Base-by-base conservation (phyloP, 1,284 basidiomycete species). In the Filobasidium uniguttulatum region DNA sequence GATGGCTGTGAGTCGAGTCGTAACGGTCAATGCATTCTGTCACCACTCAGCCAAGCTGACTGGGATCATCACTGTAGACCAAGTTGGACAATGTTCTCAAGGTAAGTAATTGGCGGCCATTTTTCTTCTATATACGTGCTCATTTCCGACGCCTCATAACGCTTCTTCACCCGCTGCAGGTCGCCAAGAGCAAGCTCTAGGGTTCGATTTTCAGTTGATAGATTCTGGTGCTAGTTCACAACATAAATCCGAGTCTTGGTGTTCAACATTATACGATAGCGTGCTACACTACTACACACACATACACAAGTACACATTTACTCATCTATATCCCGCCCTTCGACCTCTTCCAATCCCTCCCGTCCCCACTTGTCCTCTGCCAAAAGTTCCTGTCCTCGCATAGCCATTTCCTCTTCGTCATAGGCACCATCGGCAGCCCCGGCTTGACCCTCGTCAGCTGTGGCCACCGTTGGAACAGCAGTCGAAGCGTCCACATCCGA, bases 291-390 rank as follows among this genome's bases (percentile, higher is more conserved):
- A n/a, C n/a, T n/a, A n/a, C n/a, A n/a, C n/a, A n/a, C n/a, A 33
- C n/a, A 38, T 6, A 19, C 36, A 38, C 3, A 3, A n/a, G 5
- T 5, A 38, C 36, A 38, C 8, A 14, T 28, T 26, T 43, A 26
- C 26, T 43, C 40, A 20, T 43, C 40, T 14, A 43, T 43, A 29
- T 43, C 40, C 40, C 40, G 26, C 5, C 40, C 40, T 28, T 43
- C 40, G 19, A 12, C 40, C 14, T 43, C 25, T 29, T 43, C 40
- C 40, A 43, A 12, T 14, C 40, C 40, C 20, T 43, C 40, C 19
- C 40, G 12, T 3, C 40, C 40, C 40, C 40, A 43, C 26, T 43
- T 43, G 40, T 43, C 40, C 26, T 43, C 40, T 12, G 8, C 23
- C 5, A 43, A 28, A 6, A 43, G 29, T 19, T 28, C 26, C 23